phyloP scores from a whole-genome alignment of 2,329 filamentous ascomycete species.

The Lasiodiplodia sp. region DNA sequence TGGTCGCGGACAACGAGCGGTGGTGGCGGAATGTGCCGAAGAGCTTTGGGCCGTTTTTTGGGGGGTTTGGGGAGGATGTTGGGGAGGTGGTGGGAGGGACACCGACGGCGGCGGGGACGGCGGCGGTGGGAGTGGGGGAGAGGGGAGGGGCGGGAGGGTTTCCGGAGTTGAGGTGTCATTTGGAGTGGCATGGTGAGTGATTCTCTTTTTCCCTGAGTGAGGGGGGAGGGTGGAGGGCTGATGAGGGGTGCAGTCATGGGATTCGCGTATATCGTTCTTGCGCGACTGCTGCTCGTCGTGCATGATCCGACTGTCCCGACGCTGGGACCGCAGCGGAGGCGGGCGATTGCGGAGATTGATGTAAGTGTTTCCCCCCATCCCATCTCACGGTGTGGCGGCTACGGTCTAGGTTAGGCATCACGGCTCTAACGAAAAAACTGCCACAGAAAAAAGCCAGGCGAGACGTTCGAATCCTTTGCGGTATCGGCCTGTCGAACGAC shows the following conservation, averaged over 20 bases:
- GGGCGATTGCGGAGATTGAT: conserved; percentile 42
- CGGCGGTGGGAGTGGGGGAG: no score
- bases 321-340: conserved; percentile 43
- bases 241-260: conserved; percentile 29
- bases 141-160: conserved; percentile 32
- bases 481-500: conserved; percentile 44
- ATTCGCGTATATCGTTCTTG: conserved; percentile 42
- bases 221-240: no score
- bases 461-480: conserved; percentile 42
- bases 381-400: neutral
- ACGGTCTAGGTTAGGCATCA: no score
- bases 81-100: neutral
- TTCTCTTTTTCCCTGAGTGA: no score
- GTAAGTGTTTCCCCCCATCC: conserved; percentile 30
- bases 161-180: conserved; percentile 45
- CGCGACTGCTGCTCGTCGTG: conserved; percentile 45
- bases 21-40: conserved; percentile 43
- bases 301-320: conserved; percentile 48
- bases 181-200: conserved; percentile 41
- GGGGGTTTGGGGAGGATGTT: neutral
- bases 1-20: conserved; percentile 45
- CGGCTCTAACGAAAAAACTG: neutral
- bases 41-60: conserved; percentile 44
- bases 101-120: no score
- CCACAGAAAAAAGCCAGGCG: neutral